Evolutionary conservation across 2,329 filamentous ascomycete species (phyloP).

Genomic region (Beauveria asiatica): DNA sequence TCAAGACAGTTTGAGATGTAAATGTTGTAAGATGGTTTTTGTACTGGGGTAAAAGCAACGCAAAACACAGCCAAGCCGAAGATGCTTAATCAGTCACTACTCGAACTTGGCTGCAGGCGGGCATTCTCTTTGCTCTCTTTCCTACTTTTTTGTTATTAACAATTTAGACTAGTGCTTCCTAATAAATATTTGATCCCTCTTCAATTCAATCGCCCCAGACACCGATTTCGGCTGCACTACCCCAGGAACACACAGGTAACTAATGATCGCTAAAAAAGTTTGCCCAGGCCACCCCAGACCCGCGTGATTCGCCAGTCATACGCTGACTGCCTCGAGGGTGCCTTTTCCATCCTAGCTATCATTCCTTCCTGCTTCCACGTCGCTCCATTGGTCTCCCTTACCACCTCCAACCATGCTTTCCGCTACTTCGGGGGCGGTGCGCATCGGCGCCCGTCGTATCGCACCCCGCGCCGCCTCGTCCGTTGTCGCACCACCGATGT

Average conservation of each 20-base stretch:
- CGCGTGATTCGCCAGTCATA: background rate
- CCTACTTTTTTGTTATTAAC: too few species aligned
- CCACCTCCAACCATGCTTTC: background rate
- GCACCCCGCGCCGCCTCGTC: background rate
- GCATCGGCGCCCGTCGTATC: constrained; percentile 1
- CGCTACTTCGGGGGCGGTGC: constrained; percentile 4
- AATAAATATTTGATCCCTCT: background rate
- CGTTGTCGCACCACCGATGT: background rate
- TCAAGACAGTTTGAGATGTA: too few species aligned
- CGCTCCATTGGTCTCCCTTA: background rate
- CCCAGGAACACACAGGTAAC: background rate
- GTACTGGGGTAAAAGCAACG: too few species aligned
- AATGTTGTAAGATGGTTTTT: too few species aligned
- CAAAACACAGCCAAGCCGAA: too few species aligned
- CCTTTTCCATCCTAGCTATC: background rate
- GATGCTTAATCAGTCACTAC: too few species aligned
- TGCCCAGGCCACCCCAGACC: background rate
- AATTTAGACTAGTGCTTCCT: background rate
- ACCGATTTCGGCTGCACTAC: background rate
- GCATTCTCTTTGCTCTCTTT: too few species aligned
- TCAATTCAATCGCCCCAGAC: background rate
- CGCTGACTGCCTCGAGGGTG: background rate
- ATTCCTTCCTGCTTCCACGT: background rate
- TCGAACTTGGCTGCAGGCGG: too few species aligned
- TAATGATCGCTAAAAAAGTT: background rate